Base-by-base conservation (phyloP, 1,284 basidiomycete genomes). In the Puccinia polysora region DNA sequence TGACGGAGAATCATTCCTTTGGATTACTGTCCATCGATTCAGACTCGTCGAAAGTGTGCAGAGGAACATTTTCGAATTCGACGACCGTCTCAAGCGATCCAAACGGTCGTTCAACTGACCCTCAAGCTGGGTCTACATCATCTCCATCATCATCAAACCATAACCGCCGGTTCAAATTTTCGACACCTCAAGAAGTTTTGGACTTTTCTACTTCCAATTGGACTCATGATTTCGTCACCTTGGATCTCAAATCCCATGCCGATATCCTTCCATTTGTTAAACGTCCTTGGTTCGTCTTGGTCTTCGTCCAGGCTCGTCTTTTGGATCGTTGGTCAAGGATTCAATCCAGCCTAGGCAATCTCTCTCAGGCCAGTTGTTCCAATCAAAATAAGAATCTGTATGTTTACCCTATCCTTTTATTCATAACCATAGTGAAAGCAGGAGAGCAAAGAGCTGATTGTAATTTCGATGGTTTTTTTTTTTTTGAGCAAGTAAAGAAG, bases 161-260 rank as follows among this genome's bases (percentile, higher is more conserved):
- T 5, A 18, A 52, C 12, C 4, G 4, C 5, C 50, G 23, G 12
- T 28, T 53, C 30, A 23, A 28, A 36, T 53, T 43, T 74, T 12
- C 23, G 18, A 55, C 28, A 3, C 43, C 36, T 1, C 63, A 49
- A 14, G 67, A 83, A 2, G 81, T 97, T 70, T 83, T 98, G 43
- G 84, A 88, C 75, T 84, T 89, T 79, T 86, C 88, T 8, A 98
- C 96, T 2, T 84, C 83, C 73, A 84, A 90, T 75, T 99, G 95
- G 96, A 84, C 83, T 50, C 79, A 83, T 2, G 82, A 89, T 75
- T 91, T 89, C 77, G 92, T 97, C 34, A 96, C 92, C 0, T 83
- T 84, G 5, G 89, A 91, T 77, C 80, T 97, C 23, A 78, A 79
- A 59, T 86, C 84, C 0, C 81, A 81, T 34, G 73, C 74, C 0